A percentile compares a stretch with the other conserved stretches of the same genome.
Conservation (phyloP, 2,329 filamentous ascomycete species). For the Sporothrix schenckii region DNA sequence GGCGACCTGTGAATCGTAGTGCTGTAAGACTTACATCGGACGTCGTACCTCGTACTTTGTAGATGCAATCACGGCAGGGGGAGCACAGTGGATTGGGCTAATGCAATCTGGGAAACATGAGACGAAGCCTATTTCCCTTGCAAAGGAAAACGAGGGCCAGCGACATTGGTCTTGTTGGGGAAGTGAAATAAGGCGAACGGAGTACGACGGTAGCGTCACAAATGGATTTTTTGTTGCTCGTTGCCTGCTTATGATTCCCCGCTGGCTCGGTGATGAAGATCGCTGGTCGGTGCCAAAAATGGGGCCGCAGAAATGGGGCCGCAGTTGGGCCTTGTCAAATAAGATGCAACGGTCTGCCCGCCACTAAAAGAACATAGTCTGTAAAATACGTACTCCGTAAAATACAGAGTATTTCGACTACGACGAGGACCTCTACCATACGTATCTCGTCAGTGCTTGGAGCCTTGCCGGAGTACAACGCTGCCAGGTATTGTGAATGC, state of each 20-base stretch:
- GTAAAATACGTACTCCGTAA: not conserved
- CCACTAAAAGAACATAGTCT: not conserved
- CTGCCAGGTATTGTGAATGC: not conserved
- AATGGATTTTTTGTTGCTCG: not conserved
- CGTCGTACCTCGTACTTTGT: too few species aligned
- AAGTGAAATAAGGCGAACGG: not conserved
- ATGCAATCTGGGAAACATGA: conserved; percentile 3
- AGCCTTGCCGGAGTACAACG: conserved; percentile 19
- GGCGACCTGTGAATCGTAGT: too few species aligned
- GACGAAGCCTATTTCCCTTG: conserved; percentile 16
- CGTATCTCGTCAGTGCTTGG: conserved; percentile 17
- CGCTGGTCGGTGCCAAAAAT: conserved; percentile 23
- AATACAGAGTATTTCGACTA: too few species aligned
- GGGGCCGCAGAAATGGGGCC: conserved; percentile 18
- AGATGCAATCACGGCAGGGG: conserved; percentile 7
- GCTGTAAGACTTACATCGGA: too few species aligned
- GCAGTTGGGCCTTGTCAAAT: not conserved
- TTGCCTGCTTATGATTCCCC: not conserved
- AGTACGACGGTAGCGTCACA: not conserved
- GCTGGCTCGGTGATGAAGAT: conserved; percentile 17
- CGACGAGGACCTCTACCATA: not conserved
- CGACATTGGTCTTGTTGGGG: too few species aligned
- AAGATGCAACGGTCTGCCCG: not conserved
- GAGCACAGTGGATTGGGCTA: not conserved
- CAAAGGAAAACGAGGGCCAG: too few species aligned